Evolutionary conservation across 139 green algal genomes (phyloP), one percentile per base, ranked within the genome.

Genomic region (Nannochloris sp.): DNA sequence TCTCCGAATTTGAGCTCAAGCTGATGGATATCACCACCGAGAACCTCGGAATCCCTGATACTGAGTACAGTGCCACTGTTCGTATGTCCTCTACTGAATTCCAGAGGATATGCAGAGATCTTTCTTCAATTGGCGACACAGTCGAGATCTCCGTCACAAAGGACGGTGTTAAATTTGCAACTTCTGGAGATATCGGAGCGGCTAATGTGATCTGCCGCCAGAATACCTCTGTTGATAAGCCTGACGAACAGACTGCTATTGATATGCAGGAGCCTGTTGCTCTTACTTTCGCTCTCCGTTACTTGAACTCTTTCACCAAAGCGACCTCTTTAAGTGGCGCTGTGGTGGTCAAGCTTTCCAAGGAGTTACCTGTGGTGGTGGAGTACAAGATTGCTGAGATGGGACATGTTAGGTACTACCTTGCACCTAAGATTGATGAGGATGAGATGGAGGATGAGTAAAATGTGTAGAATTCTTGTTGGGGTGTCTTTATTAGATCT

Each of bases 21-120:
- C 82, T 99, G 8, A 98, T 99, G 95, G 90, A 96, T 61, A 99
- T 99, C 54, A 94, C 99, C 78, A 91, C 77, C 58, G 95, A 99
- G 79, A 91, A 98, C 73, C 73, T 99, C 51, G 90, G 90, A 61
- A 97, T 99, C 61, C 95, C 73, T 3, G 92, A 99, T 64, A 93
- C 85, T 37, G 84, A 92, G 32, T 97, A 97, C 73, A 73, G 78
- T 25, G 92, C 93, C 10, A 89, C 85, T 19, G 80, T 97, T 14
- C 85, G 74, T 51, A 91, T 98, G 85, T 89, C 95, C 10, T 75
- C 89, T 4, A 34, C 60, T 2, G 93, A 99, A 72, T 98, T 97
- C 74, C 75, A 89, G 70, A 83, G 93, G 36, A 97, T 99, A 42
- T 45, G 61, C 46, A 77, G 69, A 36, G 91, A 97, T 67, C 82